Evolutionary conservation across 495 filamentous ascomycete species (phyloP), one percentile per base, ranked within the genome.

Genomic region (Tricharina praecox): DNA sequence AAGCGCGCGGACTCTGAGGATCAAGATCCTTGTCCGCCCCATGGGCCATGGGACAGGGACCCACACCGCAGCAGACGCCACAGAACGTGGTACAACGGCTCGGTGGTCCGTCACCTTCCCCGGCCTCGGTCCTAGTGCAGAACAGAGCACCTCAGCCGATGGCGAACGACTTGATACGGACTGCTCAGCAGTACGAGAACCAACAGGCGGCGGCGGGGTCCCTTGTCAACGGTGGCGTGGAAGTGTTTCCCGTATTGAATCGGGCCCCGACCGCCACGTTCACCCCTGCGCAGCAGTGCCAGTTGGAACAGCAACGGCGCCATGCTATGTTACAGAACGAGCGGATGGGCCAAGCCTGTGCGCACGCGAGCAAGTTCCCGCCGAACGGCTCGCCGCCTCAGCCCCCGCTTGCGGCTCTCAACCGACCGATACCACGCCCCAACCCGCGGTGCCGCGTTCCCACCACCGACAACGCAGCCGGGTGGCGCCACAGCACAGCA

Each of bases 161-260:
- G 13, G 21, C 40, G 21, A 26, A 24, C 23, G 24, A 43, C 24
- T 26, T 43, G 10, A 43, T 43, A 8, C 40, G 40, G 11, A 43
- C 21, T 11, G 23, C 40, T 26, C 40, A 43, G 11, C 40, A 43
- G 26, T 46, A 46, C 43, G 25, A 46, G 26, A 35, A 16, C 20
- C 43, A 46, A 21, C 25, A 32, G 26, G 30, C 43, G 2, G 18
- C 15, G 19, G 43, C 43, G n/a, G 10, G 24, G 19, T 23, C 18
- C 23, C 25, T 35, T n/a, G 43, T n/a, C 15, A 35, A 19, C 19
- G 43, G 24, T 11, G 43, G 43, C 18, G 43, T 35, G 20, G 43
- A 46, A 19, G 43, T 46, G 18, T 24, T 46, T 33, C 43, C 43
- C 1, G 43, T 11, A 19, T 46, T 26, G 2, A 33, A 10, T 33